These are phyloP conservation scores for Saccharomyces hybrid DNA, from an alignment of 1,139 yeast species.

Conservation along the genomic window DNA sequence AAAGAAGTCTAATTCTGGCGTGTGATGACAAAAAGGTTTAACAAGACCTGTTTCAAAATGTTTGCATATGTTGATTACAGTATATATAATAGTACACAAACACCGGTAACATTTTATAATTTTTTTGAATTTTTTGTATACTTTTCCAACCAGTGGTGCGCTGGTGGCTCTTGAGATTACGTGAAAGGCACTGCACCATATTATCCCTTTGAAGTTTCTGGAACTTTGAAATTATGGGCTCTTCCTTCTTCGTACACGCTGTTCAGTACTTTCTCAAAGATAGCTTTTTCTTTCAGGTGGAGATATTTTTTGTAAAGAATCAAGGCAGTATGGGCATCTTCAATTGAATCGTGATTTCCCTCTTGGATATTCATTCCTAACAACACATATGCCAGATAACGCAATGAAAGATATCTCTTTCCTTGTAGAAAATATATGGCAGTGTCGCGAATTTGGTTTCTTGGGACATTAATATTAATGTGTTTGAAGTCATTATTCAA, in stretches of 20 bases:
- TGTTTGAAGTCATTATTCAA: slow-evolving; percentile 85
- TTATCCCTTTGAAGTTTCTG: slow-evolving; percentile 21
- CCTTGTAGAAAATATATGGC: slow-evolving; percentile 66
- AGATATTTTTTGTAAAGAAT: slow-evolving; percentile 64
- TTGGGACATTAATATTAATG: slow-evolving; percentile 84
- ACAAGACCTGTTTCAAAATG: not conserved
- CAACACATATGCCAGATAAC: slow-evolving; percentile 78
- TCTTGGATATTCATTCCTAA: slow-evolving; percentile 73
- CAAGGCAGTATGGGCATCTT: slow-evolving; percentile 88
- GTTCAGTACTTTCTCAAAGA: slow-evolving; percentile 54
- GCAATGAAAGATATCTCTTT: slow-evolving; percentile 74
- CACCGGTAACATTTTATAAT: not conserved
- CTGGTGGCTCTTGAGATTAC: not conserved
- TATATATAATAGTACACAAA: not conserved
- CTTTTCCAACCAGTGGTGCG: not conserved
- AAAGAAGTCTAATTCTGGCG: not conserved
- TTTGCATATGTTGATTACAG: not conserved
- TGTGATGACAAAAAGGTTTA: not conserved
- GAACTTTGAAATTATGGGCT: slow-evolving; percentile 51
- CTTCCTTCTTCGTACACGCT: slow-evolving; percentile 74
- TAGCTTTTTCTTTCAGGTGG: slow-evolving; percentile 50
- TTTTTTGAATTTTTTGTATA: not conserved
- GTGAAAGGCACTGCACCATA: not conserved
- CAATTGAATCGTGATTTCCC: slow-evolving; percentile 94
- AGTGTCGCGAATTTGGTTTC: slow-evolving; percentile 80